Conservation (phyloP, 805 yeast species). For the Kregervanrija delftensis region DNA sequence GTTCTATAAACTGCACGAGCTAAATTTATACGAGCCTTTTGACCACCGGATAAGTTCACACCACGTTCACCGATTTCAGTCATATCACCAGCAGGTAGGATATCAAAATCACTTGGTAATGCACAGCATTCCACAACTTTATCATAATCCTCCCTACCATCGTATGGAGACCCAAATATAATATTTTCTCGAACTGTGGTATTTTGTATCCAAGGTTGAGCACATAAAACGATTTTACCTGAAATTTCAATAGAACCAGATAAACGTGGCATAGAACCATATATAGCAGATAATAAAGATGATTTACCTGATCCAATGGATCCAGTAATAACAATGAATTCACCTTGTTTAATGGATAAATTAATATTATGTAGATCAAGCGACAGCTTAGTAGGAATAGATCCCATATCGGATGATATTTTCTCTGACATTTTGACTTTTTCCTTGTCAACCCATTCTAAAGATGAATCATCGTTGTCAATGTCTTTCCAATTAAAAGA, state of each 20-base stretch:
- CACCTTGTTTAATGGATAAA: conserved; percentile 51
- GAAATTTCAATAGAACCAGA: conserved; percentile 45
- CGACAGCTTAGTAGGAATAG: neutral
- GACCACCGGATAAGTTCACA: conserved; percentile 81
- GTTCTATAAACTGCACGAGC: conserved; percentile 66
- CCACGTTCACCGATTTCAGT: conserved; percentile 87
- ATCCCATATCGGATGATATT: neutral
- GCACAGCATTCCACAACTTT: conserved; percentile 59
- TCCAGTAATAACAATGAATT: conserved; percentile 70
- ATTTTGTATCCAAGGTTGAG: conserved; percentile 76
- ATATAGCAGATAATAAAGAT: conserved; percentile 60
- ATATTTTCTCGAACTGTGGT: conserved; percentile 73
- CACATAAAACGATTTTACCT: conserved; percentile 44
- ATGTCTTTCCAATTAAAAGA: conserved; percentile 51
- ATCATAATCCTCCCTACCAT: conserved; percentile 43
- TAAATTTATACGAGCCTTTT: conserved; percentile 71
- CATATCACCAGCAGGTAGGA: conserved; percentile 66
- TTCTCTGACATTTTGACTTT: neutral
- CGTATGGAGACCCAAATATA: conserved; percentile 48
- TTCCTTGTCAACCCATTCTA: neutral
- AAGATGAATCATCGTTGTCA: neutral
- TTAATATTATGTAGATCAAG: conserved; percentile 43
- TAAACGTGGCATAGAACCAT: conserved; percentile 57
- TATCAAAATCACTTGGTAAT: conserved; percentile 54
- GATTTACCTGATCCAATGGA: conserved; percentile 79